Evolutionary conservation across 306 rosid species (phyloP), one percentile per base, ranked within the genome.

Genomic region (Geum urbanum): DNA sequence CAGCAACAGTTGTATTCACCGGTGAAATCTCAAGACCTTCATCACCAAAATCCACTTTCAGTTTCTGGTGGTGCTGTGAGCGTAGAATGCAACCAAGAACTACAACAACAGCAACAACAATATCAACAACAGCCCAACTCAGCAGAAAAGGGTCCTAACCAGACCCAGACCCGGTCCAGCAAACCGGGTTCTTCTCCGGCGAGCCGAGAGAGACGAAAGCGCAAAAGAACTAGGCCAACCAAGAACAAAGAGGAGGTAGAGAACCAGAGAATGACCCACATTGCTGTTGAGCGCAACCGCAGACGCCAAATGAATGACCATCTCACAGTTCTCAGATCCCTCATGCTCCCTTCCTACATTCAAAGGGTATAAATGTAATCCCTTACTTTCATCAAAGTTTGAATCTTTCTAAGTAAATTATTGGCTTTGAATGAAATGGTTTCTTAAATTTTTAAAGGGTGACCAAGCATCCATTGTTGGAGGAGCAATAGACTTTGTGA

Each of bases 391-490:
- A 2, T 39, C 43, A 12, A 24, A 8, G 18, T 51, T 57, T 57
- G 18, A 72, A 9, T 56, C 8, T 22, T 3, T 45, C 12, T 40
- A 2, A 32, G 37, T 32, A 61, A 43, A 27, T 39, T 19, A 37
- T 1, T 22, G 10, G 41, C 9, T 5, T 19, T 37, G 37, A 37
- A 44, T 74, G 18, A 74, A 55, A 12, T 27, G 15, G 15, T 8
- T 8, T 32, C 5, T 47, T n/a, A 35, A 13, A 18, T 4, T 66
- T 10, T 20, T 0, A 15, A 70, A 95, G 97, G 99, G 99, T 52
- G 99, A 95, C 87, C 99, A 94, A 84, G 97, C 99, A 5, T 95
- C 99, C 1, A 86, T 91, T 11, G 88, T 95, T 59, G 99, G 99
- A 52, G 96, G 99, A 44, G 96, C 99, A 75, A 95, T 95, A 67